These are phyloP conservation scores for Gracilaria domingensis DNA, from an alignment of 23 red algal species.

Conservation along the genomic window DNA sequence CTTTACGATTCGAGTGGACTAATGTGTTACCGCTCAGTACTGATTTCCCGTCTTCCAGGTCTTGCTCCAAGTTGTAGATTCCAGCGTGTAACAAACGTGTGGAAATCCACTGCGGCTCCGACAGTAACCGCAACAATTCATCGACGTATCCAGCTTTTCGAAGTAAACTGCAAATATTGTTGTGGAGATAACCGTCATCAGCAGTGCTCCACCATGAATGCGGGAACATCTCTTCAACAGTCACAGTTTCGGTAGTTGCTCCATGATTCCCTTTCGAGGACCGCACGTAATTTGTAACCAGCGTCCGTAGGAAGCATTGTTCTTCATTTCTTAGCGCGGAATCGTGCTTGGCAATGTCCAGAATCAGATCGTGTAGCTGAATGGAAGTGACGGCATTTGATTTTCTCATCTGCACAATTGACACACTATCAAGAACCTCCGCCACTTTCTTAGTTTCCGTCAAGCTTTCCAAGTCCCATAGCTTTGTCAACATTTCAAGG, in stretches of 20 bases:
- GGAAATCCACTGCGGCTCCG: not conserved
- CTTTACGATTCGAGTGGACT: not conserved
- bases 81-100: not conserved
- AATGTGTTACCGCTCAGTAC: not conserved
- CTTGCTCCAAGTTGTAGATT: not conserved
- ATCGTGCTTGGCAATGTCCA: not conserved
- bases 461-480: not conserved
- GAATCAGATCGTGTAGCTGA: not conserved
- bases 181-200: not conserved
- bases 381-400: not conserved
- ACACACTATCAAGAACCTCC: not conserved
- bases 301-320: not conserved
- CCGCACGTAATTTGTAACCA: not conserved
- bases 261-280: too few species aligned
- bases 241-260: too few species aligned
- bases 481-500: not conserved
- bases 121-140: not conserved
- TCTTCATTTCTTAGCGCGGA: not conserved
- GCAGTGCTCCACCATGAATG: not conserved
- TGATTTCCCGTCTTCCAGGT: slow-evolving; percentile 9
- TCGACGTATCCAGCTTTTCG: not conserved
- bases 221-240: too few species aligned
- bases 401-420: not conserved
- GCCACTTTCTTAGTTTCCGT: not conserved
- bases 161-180: slow-evolving; percentile 9